Conservation (phyloP, 2,329 filamentous ascomycete genomes). For the Chalaropsis ovoidea region DNA sequence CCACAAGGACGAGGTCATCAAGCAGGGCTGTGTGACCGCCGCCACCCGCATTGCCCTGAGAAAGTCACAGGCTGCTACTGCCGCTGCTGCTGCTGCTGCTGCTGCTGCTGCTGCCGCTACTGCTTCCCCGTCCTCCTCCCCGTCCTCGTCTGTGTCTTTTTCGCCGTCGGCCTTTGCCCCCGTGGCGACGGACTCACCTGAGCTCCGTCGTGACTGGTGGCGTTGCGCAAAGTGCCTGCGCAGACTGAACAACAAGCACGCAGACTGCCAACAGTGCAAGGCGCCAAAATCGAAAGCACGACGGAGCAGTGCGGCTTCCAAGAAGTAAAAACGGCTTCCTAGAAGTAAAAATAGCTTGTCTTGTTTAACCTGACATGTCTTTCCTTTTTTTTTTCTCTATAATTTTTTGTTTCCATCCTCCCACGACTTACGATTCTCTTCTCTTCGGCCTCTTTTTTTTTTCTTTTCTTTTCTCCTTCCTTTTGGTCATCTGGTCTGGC, state of each 20-base stretch:
- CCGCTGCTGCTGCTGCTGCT: neutral
- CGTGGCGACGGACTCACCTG: conserved; percentile 32
- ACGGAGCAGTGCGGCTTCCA: conserved; percentile 38
- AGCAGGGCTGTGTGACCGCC: conserved; percentile 33
- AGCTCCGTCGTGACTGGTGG: conserved; percentile 43
- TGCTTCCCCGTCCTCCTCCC: neutral
- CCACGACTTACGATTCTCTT: conserved; percentile 10
- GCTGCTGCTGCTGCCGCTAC: neutral
- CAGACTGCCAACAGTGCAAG: conserved; percentile 41
- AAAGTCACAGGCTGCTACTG: neutral
- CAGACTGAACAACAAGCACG: conserved; percentile 37
- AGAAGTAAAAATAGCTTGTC: conserved; percentile 16
- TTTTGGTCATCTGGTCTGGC: conserved; percentile 10
- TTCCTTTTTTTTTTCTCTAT: neutral
- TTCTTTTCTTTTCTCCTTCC: neutral
- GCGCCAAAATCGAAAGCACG: conserved; percentile 31
- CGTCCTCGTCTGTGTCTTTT: neutral
- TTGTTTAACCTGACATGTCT: neutral
- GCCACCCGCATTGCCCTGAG: neutral
- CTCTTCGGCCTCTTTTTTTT: neutral
- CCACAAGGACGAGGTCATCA: conserved; percentile 46
- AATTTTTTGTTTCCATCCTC: neutral
- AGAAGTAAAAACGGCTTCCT: conserved; percentile 16
- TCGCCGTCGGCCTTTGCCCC: conserved; percentile 23
- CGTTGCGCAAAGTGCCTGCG: conserved; percentile 45